Evolutionary conservation across 768 basidiomycete genomes (phyloP), one percentile per base, ranked within the genome.

Genomic region (Mycena sanguinolenta): DNA sequence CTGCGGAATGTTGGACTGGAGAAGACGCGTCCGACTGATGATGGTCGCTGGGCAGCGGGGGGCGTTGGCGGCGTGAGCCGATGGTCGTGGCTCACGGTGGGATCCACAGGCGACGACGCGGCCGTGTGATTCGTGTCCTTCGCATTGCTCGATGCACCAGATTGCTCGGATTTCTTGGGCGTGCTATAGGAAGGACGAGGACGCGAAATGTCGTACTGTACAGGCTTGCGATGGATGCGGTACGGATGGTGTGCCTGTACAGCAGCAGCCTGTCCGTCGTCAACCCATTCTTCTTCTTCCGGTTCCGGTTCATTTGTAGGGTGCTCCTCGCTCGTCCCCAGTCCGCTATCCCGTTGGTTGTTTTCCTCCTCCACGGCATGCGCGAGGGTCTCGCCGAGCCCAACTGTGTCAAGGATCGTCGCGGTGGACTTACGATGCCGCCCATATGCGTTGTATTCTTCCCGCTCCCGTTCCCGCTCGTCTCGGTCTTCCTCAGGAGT

Each of bases 371-470:
- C 69, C 50, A 81, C 81, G 66, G 86, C 81, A 73, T 87, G 86
- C 3, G 85, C 86, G 39, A 94, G 82, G 21, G 89, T 88, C 69
- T 92, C 91, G 12, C 88, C 91, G 10, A 93, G 85, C 14, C 88
- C 90, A 46, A 89, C 87, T 28, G 80, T 85, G 78, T 88, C 86
- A 69, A 86, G 80, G 53, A 85, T 85, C 74, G 74, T 78, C 70
- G 54, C 78, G 73, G 57, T 73, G 49, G 61, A 72, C 63, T 68
- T 69, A 60, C 67, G 67, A 49, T 67, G 46, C 52, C 58, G 65
- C 2, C 8, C 55, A 32, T 69, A 69, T 10, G 34, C 27, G 25
- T 54, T 32, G 4, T 21, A 12, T 25, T 25, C 25, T 25, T 3
- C 25, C 49, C 49, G 49, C 9, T 50, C 25, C 49, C 49, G 49